Conservation (phyloP, 257 asterid genomes). For the Petunia secreta region DNA sequence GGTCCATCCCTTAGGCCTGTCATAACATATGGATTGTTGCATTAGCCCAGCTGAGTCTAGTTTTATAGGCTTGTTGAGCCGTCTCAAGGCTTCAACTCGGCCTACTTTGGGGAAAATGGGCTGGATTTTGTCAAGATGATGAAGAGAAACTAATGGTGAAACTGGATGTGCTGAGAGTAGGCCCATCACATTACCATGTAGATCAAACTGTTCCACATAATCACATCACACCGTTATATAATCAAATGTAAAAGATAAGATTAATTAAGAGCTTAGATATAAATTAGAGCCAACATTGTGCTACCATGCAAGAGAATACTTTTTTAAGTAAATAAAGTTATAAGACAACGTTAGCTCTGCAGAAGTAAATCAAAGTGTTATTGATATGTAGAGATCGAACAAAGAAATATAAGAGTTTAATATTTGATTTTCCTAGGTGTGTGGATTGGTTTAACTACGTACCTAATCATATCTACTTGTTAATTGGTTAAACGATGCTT, state of each 20-base stretch:
- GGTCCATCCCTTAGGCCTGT: constrained; percentile 43
- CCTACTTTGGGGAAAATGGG: constrained; percentile 47
- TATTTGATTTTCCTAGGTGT: background rate
- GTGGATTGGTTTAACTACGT: background rate
- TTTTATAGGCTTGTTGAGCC: constrained; percentile 33
- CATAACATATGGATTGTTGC: constrained; percentile 62
- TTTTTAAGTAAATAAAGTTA: background rate
- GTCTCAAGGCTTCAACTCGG: constrained; percentile 37
- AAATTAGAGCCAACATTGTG: background rate
- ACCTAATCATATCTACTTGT: background rate
- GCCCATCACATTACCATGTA: constrained; percentile 45
- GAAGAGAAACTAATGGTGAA: constrained; percentile 51
- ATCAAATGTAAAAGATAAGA: background rate
- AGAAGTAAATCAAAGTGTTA: background rate
- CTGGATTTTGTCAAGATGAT: constrained; percentile 52
- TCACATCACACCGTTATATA: background rate
- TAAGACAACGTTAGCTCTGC: background rate
- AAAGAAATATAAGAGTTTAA: background rate
- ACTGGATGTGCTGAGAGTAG: constrained; percentile 54
- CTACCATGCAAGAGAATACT: background rate
- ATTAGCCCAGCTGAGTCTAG: constrained; percentile 51
- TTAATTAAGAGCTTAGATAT: too few relatives aligned
- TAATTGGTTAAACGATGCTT: background rate
- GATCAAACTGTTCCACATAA: constrained; percentile 44
- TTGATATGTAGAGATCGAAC: background rate